These are phyloP conservation scores for Monilinia laxa DNA, from an alignment of 2,329 filamentous ascomycete genomes.

Conservation along the genomic window DNA sequence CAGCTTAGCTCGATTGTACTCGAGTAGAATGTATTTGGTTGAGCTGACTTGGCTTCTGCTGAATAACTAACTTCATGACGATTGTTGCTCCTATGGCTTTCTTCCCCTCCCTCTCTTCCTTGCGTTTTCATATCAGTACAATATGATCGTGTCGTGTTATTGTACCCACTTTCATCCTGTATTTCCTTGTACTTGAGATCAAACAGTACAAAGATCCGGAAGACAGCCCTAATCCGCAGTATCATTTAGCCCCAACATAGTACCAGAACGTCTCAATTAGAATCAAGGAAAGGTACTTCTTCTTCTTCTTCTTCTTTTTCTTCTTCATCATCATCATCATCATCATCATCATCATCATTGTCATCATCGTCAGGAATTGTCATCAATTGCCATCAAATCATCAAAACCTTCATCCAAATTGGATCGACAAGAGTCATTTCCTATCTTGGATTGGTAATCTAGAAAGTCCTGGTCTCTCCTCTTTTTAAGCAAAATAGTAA, in stretches of 20 bases:
- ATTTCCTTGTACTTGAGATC: constrained; percentile 12
- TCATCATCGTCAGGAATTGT: background rate
- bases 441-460: constrained; percentile 16
- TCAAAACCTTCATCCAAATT: background rate
- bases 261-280: constrained; percentile 9
- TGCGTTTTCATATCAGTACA: background rate
- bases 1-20: background rate
- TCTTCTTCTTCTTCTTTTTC: background rate
- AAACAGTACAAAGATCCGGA: constrained; percentile 9
- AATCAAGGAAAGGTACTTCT: background rate
- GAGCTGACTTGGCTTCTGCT: background rate
- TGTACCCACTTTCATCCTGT: constrained; percentile 16
- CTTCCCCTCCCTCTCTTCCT: no score
- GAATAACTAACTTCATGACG: background rate
- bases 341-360: constrained; percentile 7
- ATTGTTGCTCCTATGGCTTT: background rate
- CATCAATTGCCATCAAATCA: background rate
- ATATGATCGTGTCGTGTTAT: constrained; percentile 2
- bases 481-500: background rate
- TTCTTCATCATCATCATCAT: no score
- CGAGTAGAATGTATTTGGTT: background rate
- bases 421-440: constrained; percentile 6
- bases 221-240: constrained; percentile 12
- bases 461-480: background rate
- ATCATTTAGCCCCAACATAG: background rate